Evolutionary conservation across 106 monocot genomes (phyloP), one percentile per base, ranked within the genome.

Genomic region (Acorus calamus): DNA sequence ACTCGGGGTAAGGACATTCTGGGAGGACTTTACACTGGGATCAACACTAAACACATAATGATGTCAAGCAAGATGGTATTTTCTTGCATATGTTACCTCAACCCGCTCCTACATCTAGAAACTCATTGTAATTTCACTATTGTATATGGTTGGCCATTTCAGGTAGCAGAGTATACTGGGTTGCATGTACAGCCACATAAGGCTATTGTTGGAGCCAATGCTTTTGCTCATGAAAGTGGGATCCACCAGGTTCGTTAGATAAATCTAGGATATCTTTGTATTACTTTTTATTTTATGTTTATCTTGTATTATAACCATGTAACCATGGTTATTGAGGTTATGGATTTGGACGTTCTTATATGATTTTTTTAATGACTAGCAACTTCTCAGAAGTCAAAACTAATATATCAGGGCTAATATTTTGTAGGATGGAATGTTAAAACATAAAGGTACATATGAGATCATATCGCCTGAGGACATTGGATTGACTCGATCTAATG

Each of bases 341-440:
- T 42, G 53, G 9, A 9, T 42, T 46, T 49, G 46, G 14, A 46
- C 11, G 2, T 49, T 62, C 60, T 4, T 2, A 49, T 71, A 43
- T 53, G 14, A 60, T 46, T 50, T 68, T 9, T 13, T 51, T n/a
- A 11, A 8, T 42, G 53, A 53, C 12, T 42, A 41, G 42, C 54
- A 11, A 8, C 53, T 56, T 3, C n/a, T 55, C 56, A 63, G 49
- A 13, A 28, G 3, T 41, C 9, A 11, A 50, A 28, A 28, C 28
- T 28, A 28, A 28, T 28, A 57, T 57, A 5, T 6, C 42, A 41
- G 7, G 9, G 28, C 8, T 51, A 2, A 7, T 57, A 11, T 42
- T 5, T 45, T 61, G 72, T 64, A 94, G 93, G 93, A 94, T 84
- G 93, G 93, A 42, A 94, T 94, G 93, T 81, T 94, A 52, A 94